These are phyloP conservation scores for Apiospora koreana DNA, from an alignment of 2,329 filamentous ascomycete species.

Conservation along the genomic window DNA sequence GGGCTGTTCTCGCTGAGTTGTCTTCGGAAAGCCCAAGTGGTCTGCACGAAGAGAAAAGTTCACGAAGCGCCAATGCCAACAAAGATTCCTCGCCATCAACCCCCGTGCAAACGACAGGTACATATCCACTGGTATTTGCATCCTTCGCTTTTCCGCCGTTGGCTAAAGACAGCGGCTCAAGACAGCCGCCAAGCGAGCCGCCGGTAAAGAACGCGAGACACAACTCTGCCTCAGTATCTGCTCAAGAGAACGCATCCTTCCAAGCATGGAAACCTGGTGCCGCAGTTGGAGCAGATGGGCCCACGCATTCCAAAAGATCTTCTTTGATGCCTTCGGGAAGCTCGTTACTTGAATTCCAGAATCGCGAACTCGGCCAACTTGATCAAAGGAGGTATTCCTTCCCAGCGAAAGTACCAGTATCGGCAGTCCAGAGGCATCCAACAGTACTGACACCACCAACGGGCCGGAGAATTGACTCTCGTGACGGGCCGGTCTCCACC, in stretches of 20 bases:
- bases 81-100: not conserved
- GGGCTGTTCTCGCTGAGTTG: constrained; percentile 17
- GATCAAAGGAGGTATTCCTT: constrained; percentile 20
- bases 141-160: constrained; percentile 30
- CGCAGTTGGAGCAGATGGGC: not conserved
- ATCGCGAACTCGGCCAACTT: constrained; percentile 25
- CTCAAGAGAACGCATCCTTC: not conserved
- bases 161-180: constrained; percentile 13
- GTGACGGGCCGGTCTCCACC: not conserved
- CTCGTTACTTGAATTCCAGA: constrained; percentile 25
- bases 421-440: constrained; percentile 15
- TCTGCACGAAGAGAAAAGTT: constrained; percentile 24
- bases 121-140: constrained; percentile 30
- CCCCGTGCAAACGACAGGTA: constrained; percentile 20
- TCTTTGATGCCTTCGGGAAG: constrained; percentile 9
- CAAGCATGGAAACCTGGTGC: not conserved
- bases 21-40: constrained; percentile 23
- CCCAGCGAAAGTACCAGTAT: constrained; percentile 11
- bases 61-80: constrained; percentile 17
- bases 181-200: not conserved
- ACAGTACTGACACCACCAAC: constrained; percentile 20
- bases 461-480: constrained; percentile 15
- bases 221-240: not conserved
- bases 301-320: constrained; percentile 13
- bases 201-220: not conserved